A percentile compares a stretch with the other conserved stretches of the same genome.
phyloP scores from a whole-genome alignment of 495 filamentous ascomycete genomes.

The Rostrohypoxylon terebratum region DNA sequence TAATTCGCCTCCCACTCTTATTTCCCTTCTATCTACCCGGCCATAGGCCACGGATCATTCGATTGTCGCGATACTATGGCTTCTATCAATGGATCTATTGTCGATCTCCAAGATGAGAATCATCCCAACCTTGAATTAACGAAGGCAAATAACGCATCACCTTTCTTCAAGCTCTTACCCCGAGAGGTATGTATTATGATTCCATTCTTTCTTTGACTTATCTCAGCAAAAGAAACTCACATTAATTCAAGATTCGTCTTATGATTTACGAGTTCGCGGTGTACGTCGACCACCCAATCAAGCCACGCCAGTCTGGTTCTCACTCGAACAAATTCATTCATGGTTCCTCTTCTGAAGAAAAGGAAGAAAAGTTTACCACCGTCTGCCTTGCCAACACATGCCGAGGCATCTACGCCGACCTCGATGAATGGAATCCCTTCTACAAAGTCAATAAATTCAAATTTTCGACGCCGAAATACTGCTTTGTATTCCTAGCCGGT shows the following conservation, averaged over 20 bases:
- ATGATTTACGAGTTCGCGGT: slow-evolving; percentile 23
- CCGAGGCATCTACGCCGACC: slow-evolving; percentile 21
- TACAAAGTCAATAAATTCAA: slow-evolving; percentile 16
- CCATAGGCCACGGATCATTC: not conserved
- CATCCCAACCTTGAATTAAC: slow-evolving; percentile 18
- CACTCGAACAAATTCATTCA: slow-evolving; percentile 24
- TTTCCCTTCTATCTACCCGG: not conserved
- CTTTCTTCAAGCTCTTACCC: not conserved
- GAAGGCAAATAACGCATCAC: not conserved
- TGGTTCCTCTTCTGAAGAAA: no score
- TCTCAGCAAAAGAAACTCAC: slow-evolving; percentile 4
- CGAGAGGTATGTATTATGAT: slow-evolving; percentile 2
- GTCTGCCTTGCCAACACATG: slow-evolving; percentile 20
- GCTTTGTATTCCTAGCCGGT: not conserved
- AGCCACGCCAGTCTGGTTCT: not conserved
- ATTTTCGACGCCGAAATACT: not conserved
- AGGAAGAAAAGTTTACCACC: not conserved
- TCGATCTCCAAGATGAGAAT: not conserved
- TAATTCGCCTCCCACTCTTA: no score
- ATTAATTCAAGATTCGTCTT: slow-evolving; percentile 21
- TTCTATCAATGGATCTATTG: not conserved
- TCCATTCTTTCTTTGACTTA: not conserved
- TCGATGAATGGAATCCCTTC: slow-evolving; percentile 13
- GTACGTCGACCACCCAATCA: not conserved
- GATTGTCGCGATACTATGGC: not conserved